A percentile compares a stretch with the other conserved stretches of the same genome.
These are phyloP conservation scores for Aspergillus quadrilineatus DNA, from an alignment of 2,329 filamentous ascomycete genomes.

Conservation along the genomic window DNA sequence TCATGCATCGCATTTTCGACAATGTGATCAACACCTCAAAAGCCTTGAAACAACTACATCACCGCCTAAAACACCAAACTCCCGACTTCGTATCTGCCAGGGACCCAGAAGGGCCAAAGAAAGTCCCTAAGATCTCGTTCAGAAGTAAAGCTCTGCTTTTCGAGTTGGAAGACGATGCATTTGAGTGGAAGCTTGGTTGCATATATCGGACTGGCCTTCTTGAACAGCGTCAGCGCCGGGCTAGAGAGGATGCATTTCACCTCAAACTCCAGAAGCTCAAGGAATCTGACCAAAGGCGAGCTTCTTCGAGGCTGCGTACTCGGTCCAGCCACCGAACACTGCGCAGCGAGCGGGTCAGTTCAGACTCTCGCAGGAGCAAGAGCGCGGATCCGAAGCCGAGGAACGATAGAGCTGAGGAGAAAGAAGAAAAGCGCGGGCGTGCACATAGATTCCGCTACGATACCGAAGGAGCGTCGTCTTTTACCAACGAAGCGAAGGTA, in stretches of 20 bases:
- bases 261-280: constrained; percentile 83
- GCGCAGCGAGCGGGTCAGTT: constrained; percentile 39
- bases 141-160: constrained; percentile 80
- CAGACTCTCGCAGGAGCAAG: constrained; percentile 51
- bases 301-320: constrained; percentile 53
- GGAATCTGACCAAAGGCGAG: constrained; percentile 60
- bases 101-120: constrained; percentile 78
- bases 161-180: constrained; percentile 91
- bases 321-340: constrained; percentile 51
- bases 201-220: constrained; percentile 88
- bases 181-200: constrained; percentile 94
- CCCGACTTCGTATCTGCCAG: constrained; percentile 88
- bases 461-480: constrained; percentile 69
- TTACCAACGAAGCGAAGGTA: constrained; percentile 71
- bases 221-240: constrained; percentile 86
- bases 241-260: constrained; percentile 84
- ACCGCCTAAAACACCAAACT: constrained; percentile 83
- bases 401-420: constrained; percentile 26
- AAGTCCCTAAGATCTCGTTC: constrained; percentile 80
- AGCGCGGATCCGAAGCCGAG: constrained; percentile 54
- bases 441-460: constrained; percentile 63
- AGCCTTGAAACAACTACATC: constrained; percentile 83
- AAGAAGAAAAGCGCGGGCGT: constrained; percentile 31
- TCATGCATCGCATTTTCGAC: constrained; percentile 88
- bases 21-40: constrained; percentile 88